phyloP scores from a whole-genome alignment of 176 grass and related monocot genomes.

The Cenchrus purpureus region DNA sequence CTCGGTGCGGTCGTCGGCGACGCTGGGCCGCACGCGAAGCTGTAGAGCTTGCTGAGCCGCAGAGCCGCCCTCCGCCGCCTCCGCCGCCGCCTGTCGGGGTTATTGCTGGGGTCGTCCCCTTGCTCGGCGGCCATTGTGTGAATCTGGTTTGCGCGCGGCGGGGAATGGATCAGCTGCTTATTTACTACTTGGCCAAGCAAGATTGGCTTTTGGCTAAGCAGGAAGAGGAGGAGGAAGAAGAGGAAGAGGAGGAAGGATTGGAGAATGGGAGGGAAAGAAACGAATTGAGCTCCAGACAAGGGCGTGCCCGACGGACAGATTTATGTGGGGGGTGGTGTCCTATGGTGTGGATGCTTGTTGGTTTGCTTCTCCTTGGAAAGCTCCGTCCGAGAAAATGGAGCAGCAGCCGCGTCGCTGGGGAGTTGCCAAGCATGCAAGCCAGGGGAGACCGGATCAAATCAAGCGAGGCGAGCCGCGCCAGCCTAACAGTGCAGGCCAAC shows the following conservation, averaged over 20 bases:
- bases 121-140: constrained; percentile 6
- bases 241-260: not conserved
- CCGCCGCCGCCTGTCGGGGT: not conserved
- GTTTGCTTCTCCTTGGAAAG: not conserved
- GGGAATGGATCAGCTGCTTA: no score
- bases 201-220: not conserved
- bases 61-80: constrained; percentile 6
- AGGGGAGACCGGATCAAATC: constrained; percentile 15
- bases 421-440: not conserved
- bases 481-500: not conserved
- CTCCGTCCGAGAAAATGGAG: constrained; percentile 20
- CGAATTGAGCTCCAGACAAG: not conserved
- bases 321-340: not conserved
- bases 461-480: not conserved
- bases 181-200: not conserved
- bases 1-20: constrained; percentile 46
- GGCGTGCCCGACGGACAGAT: not conserved
- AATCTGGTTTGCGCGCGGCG: no score
- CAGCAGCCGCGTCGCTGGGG: not conserved
- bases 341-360: not conserved
- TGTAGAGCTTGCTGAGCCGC: constrained; percentile 72
- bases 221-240: not conserved
- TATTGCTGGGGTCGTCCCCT: no score
- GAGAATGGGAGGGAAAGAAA: not conserved
- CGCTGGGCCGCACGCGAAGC: constrained; percentile 63